Percentiles rank a stretch among this genome's conserved stretches.
Conservation (phyloP, 352 stramenopile species). For the Phytophthora pistaciae region DNA sequence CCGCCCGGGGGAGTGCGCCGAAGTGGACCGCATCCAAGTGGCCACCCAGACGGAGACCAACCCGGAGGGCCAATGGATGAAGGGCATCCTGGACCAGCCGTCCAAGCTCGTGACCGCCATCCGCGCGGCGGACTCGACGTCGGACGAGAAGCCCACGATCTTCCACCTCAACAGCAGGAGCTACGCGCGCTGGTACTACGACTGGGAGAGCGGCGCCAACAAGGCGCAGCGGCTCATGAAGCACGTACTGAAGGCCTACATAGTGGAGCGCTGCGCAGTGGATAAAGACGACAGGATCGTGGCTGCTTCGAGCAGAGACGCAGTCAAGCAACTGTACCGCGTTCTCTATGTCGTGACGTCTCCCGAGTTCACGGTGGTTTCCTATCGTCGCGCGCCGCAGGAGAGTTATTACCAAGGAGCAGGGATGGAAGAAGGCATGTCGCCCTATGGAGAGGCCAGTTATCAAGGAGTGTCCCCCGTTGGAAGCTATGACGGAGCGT, state of each 20-base stretch:
- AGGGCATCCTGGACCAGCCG: conserved; percentile 52
- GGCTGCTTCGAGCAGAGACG: conserved; percentile 11
- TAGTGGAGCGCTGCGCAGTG: conserved; percentile 51
- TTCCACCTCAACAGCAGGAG: conserved; percentile 68
- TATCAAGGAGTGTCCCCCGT: background rate
- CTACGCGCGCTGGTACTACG: conserved; percentile 71
- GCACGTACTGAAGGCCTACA: conserved; percentile 69
- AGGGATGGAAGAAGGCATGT: background rate
- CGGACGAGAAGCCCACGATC: conserved; percentile 38
- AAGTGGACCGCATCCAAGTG: conserved; percentile 43
- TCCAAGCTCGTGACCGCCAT: conserved; percentile 37
- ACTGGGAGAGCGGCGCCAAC: conserved; percentile 78
- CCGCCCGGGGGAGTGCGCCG: conserved; percentile 51
- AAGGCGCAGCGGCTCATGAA: conserved; percentile 78
- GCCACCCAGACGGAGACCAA: conserved; percentile 63
- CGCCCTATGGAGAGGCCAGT: background rate
- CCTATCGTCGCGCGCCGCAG: conserved; percentile 61
- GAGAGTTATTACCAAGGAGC: conserved; percentile 12
- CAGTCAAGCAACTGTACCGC: conserved; percentile 44
- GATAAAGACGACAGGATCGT: conserved; percentile 46
- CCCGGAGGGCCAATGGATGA: conserved; percentile 67
- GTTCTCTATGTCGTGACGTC: conserved; percentile 59
- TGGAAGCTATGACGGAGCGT: conserved; percentile 1
- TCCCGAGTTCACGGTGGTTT: conserved; percentile 77
- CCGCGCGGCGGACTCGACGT: conserved; percentile 4